phyloP scores from a whole-genome alignment of 768 basidiomycete genomes.

The Suillus luteus region DNA sequence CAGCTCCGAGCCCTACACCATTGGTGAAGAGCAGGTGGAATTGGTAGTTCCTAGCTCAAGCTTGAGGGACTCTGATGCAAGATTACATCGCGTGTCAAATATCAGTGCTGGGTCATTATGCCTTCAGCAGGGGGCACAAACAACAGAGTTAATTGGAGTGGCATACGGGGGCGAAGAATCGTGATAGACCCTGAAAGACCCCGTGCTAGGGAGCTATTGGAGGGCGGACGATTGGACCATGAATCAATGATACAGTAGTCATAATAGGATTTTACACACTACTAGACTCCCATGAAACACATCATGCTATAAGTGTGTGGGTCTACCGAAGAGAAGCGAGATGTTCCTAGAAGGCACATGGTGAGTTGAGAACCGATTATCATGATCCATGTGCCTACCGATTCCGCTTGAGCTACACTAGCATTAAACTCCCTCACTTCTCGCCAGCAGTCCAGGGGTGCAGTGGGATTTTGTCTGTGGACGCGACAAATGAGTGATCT shows the following conservation, averaged over 20 bases:
- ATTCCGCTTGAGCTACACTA: conserved; percentile 67
- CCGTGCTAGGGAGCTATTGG: neutral
- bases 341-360: conserved; percentile 49
- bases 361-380: conserved; percentile 2
- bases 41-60: conserved; percentile 6
- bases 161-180: conserved; percentile 32
- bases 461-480: conserved; percentile 43
- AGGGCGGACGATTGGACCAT: neutral
- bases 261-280: neutral
- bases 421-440: conserved; percentile 71
- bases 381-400: conserved; percentile 43
- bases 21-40: conserved; percentile 10
- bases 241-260: neutral
- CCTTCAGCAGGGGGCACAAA: conserved; percentile 19
- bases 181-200: neutral
- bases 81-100: conserved; percentile 30
- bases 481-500: conserved; percentile 7
- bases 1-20: conserved; percentile 21
- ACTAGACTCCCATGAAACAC: neutral
- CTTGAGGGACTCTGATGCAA: neutral
- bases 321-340: conserved; percentile 55
- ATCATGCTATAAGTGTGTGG: neutral
- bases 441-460: conserved; percentile 72
- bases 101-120: conserved; percentile 30
- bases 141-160: conserved; percentile 21